These are phyloP conservation scores for Fusarium paranaense DNA, from an alignment of 2,329 filamentous ascomycete species.

Conservation along the genomic window DNA sequence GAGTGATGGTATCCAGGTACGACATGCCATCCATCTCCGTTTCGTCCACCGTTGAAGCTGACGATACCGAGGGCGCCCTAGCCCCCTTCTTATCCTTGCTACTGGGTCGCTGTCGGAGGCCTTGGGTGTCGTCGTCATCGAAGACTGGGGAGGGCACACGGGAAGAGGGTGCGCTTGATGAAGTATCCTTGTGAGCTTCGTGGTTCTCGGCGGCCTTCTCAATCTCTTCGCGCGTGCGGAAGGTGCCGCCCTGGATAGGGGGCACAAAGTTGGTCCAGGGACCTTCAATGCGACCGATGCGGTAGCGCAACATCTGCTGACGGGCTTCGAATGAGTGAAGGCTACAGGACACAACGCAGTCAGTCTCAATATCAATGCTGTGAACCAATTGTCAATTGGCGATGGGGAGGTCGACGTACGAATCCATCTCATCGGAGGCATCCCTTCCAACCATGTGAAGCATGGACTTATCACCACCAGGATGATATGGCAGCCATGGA, in stretches of 20 bases:
- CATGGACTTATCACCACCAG: slow-evolving; percentile 91
- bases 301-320: slow-evolving; percentile 81
- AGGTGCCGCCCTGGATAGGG: slow-evolving; percentile 90
- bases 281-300: slow-evolving; percentile 85
- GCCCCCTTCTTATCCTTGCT: slow-evolving; percentile 27
- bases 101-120: slow-evolving; percentile 47
- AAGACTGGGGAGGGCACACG: slow-evolving; percentile 63
- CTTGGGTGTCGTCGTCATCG: slow-evolving; percentile 53
- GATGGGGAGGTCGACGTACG: slow-evolving; percentile 64
- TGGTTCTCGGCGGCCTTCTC: slow-evolving; percentile 41
- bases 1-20: slow-evolving; percentile 79
- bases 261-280: slow-evolving; percentile 89
- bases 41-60: slow-evolving; percentile 66
- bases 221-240: slow-evolving; percentile 62
- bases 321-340: slow-evolving; percentile 85
- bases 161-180: slow-evolving; percentile 65
- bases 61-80: slow-evolving; percentile 67
- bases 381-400: background rate
- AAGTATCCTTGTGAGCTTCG: slow-evolving; percentile 34
- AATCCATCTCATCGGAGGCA: slow-evolving; percentile 93
- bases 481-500: slow-evolving; percentile 89
- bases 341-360: slow-evolving; percentile 57
- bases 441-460: slow-evolving; percentile 93
- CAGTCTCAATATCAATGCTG: slow-evolving; percentile 2
- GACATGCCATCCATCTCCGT: slow-evolving; percentile 63